Percentiles rank a stretch among this genome's conserved stretches.
Conservation (phyloP, 805 yeast species). For the Candida parachauliodes region DNA sequence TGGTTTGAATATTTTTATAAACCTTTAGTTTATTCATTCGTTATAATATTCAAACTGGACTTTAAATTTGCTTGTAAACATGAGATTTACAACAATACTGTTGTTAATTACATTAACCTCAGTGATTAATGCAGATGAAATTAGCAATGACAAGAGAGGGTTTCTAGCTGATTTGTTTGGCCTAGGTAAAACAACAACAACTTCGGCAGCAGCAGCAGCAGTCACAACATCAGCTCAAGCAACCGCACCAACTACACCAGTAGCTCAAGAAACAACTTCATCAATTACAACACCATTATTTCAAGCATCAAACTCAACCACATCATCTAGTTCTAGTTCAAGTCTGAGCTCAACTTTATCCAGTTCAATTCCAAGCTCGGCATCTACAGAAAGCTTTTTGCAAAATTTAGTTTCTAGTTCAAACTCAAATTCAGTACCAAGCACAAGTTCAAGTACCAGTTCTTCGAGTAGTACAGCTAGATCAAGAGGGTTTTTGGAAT, state of each 20-base stretch:
- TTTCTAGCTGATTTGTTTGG: slow-evolving; percentile 4
- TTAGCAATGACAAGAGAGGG: slow-evolving; percentile 7
- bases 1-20: neutral
- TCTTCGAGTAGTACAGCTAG: slow-evolving; percentile 5
- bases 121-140: slow-evolving; percentile 1
- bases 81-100: slow-evolving; percentile 7
- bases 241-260: slow-evolving; percentile 9
- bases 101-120: neutral
- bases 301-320: neutral
- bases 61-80: slow-evolving; percentile 1
- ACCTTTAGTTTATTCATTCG: slow-evolving; percentile 2
- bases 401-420: no score
- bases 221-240: neutral
- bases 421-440: no score
- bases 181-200: neutral
- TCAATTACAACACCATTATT: neutral
- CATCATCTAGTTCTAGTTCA: slow-evolving; percentile 9
- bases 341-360: slow-evolving; percentile 6
- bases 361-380: slow-evolving; percentile 5
- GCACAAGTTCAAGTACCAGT: neutral
- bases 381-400: no score
- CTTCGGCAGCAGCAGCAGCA: neutral
- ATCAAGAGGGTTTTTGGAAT: neutral
- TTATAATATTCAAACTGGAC: no score
- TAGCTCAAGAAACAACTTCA: slow-evolving; percentile 6